Conservation (phyloP, 2,329 filamentous ascomycete genomes). For the Hypoxylon sp. region DNA sequence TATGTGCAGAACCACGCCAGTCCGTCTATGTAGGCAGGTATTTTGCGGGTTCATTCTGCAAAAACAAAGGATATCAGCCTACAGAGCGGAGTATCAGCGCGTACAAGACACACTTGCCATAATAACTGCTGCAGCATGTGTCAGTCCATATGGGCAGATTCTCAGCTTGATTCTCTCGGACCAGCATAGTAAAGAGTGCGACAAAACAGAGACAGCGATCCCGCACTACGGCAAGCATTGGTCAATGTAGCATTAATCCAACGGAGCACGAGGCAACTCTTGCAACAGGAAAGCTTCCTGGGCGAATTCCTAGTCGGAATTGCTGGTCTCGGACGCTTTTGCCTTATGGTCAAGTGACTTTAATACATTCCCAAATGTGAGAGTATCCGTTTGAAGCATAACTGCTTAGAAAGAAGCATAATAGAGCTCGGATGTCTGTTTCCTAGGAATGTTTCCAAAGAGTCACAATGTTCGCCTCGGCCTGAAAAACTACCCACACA, state of each 20-base stretch:
- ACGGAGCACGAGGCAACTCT: constrained; percentile 48
- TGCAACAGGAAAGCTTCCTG: constrained; percentile 48
- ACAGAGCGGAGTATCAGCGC: constrained; percentile 17
- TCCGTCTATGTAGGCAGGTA: constrained; percentile 22
- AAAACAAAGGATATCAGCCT: constrained; percentile 19
- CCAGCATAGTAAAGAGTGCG: constrained; percentile 40
- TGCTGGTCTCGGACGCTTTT: constrained; percentile 43
- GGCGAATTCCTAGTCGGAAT: constrained; percentile 44
- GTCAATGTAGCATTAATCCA: constrained; percentile 47
- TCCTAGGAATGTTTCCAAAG: constrained; percentile 28
- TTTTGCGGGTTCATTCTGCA: constrained; percentile 30
- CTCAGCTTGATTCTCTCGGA: constrained; percentile 38
- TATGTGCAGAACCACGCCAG: constrained; percentile 30
- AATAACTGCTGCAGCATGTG: constrained; percentile 20
- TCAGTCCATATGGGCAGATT: constrained; percentile 47
- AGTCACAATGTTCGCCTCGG: constrained; percentile 22
- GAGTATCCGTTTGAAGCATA: constrained; percentile 16
- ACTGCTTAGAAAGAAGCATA: constrained; percentile 18
- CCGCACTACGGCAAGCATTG: constrained; percentile 39
- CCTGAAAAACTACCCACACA: constrained; percentile 23
- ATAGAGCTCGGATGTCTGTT: constrained; percentile 28
- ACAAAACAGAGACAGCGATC: constrained; percentile 48
- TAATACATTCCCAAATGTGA: constrained; percentile 41
- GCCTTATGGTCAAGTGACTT: constrained; percentile 37
- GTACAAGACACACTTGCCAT: constrained; percentile 34